Base-by-base conservation (phyloP, 1,284 basidiomycete genomes). In the Peniophora sp. region DNA sequence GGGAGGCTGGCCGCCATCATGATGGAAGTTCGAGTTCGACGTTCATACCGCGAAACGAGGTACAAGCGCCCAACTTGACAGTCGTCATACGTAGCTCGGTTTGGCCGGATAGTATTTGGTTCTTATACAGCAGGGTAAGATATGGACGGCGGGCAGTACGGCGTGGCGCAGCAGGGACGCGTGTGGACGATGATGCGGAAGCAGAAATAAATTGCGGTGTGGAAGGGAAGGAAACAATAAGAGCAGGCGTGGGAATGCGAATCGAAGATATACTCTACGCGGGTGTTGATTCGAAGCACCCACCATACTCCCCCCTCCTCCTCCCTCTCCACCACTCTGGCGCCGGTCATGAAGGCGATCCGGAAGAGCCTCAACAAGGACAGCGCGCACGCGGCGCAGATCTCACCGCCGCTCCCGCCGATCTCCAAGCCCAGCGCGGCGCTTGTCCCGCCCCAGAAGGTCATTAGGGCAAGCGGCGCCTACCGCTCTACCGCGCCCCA, bases 371-470 rank as follows among this genome's bases (percentile, higher is more conserved):
- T 93, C 65, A 87, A 70, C 68, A 82, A 77, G 60, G 82, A 85
- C 44, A 64, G 75, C 54, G 70, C 75, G 50, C 76, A 79, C 12
- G 76, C 81, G 60, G 87, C 86, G 47, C 85, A 84, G 42, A 85
- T 81, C 0, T 83, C 84, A 3, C 68, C 81, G 11, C 80, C 81
- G 8, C 68, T 82, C 45, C 79, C 83, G 23, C 58, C 79, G 36
- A 70, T 90, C 32, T 82, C 83, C 45, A 85, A 85, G 60, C 83
- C 88, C 2, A 68, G 80, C 17, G 71, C 81, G 43, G 77, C 85
- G 45, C 81, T 90, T 52, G 69, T 84, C 3, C 94, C 94, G 1
- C 94, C 97, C 1, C 90, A 96, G 70, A 96, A 94, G 66, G 95
- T 98, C 63, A 97, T 99, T 62, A 86, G 91, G 52, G 95, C 97